Evolutionary conservation across 768 basidiomycete species (phyloP).

Genomic region (Amanita pallidorosea): DNA sequence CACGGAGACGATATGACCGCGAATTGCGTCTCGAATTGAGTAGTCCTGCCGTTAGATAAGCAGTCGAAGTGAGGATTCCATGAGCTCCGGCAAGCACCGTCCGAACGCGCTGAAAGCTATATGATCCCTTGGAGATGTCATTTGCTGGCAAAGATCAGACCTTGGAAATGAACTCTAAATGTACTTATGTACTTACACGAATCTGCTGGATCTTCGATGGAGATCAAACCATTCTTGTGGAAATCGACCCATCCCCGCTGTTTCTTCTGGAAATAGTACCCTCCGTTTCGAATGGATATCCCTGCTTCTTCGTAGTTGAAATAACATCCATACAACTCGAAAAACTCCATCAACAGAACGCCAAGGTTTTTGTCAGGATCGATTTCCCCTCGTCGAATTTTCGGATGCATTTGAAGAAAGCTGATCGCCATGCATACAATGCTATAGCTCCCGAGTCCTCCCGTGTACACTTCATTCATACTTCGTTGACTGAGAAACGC

Average conservation of each 20-base stretch:
- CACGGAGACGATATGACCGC: slow-evolving; percentile 31
- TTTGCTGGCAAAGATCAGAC: slow-evolving; percentile 47
- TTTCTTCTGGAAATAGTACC: slow-evolving; percentile 79
- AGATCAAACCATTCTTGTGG: slow-evolving; percentile 46
- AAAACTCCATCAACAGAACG: slow-evolving; percentile 93
- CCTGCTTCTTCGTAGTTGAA: slow-evolving; percentile 91
- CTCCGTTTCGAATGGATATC: slow-evolving; percentile 80
- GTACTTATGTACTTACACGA: slow-evolving; percentile 44
- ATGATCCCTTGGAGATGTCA: slow-evolving; percentile 87
- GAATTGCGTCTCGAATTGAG: slow-evolving; percentile 46
- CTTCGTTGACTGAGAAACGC: slow-evolving; percentile 79
- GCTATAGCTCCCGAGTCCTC: slow-evolving; percentile 89
- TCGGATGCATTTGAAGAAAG: slow-evolving; percentile 97
- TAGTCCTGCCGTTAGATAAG: slow-evolving; percentile 55
- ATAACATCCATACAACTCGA: slow-evolving; percentile 85
- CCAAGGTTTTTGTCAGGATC: slow-evolving; percentile 84
- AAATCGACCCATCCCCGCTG: slow-evolving; percentile 74
- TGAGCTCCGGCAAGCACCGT: slow-evolving; percentile 77
- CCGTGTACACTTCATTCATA: slow-evolving; percentile 98
- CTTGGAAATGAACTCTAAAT: slow-evolving; percentile 2
- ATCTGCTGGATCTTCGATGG: slow-evolving; percentile 93
- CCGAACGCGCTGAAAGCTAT: slow-evolving; percentile 71
- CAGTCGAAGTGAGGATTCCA: slow-evolving; percentile 64
- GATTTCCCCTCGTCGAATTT: slow-evolving; percentile 81
- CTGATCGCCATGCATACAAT: slow-evolving; percentile 89